These are phyloP conservation scores for Stemphylium lycopersici DNA, from an alignment of 2,329 filamentous ascomycete species.

Conservation along the genomic window DNA sequence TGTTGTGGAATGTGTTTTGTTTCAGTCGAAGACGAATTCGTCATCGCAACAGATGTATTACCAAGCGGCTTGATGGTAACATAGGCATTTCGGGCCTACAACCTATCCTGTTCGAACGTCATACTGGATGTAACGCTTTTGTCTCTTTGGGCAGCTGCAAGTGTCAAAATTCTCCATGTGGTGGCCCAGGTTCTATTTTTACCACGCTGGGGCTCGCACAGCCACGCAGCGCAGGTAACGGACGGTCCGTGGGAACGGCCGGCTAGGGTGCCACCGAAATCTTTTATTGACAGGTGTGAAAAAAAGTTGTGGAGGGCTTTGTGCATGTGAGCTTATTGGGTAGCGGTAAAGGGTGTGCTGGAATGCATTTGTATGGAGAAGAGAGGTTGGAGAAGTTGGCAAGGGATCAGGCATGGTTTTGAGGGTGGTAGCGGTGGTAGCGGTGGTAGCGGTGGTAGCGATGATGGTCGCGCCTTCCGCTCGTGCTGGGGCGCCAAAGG, in stretches of 20 bases:
- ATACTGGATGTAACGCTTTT: not conserved
- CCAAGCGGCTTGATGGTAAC: not conserved
- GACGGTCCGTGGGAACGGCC: not conserved
- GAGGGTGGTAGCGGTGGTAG: not conserved
- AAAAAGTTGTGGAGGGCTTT: not conserved
- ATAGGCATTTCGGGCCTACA: not conserved
- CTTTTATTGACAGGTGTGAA: not conserved
- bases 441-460: not conserved
- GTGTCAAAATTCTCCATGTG: not conserved
- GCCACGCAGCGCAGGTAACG: slow-evolving; percentile 6
- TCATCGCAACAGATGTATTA: too few species aligned
- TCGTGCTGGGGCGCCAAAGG: not conserved
- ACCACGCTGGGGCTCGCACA: slow-evolving; percentile 3
- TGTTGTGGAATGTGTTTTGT: not conserved
- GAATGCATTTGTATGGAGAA: too few species aligned
- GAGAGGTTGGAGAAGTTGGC: not conserved
- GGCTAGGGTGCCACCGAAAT: not conserved
- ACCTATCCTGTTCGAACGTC: not conserved
- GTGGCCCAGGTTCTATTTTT: slow-evolving; percentile 14
- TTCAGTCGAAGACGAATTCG: too few species aligned
- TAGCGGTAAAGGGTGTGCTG: too few species aligned
- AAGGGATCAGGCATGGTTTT: not conserved
- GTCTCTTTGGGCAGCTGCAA: slow-evolving; percentile 7
- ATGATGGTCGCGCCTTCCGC: not conserved
- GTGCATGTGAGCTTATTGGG: too few species aligned